Evolutionary conservation across 805 yeast species (phyloP), one percentile per base, ranked within the genome.

Genomic region (Yamadazyma sp.): DNA sequence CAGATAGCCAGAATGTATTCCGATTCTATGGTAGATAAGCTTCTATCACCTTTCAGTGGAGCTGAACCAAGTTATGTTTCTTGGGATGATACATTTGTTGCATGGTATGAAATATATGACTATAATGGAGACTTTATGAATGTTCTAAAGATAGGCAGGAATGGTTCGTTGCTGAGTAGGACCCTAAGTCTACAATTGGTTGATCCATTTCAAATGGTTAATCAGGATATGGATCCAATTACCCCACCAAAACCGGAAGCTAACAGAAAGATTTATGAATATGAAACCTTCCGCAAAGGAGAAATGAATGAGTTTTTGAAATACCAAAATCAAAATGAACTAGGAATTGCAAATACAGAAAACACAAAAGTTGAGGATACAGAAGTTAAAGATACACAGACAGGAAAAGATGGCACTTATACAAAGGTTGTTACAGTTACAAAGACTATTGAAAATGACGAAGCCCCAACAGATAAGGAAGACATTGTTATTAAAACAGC

Each of bases 81-180:
- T 4, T 62, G 66, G 67, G 43, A 46, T 8, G 66, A 61, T 42
- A 23, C 53, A 4, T 65, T 66, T 36, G 35, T 46, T 4, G 44
- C 53, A 12, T 64, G 69, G 69, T 62, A 48, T 36, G 71, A 65
- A 40, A 25, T 63, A 7, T 67, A 64, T 40, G 60, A 63, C 39
- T 44, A 42, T 36, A 38, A 35, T 19, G 72, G 71, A 1, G 45
- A 55, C 19, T 52, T 66, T n/a, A 14, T 53, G 23, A 45, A 43
- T 4, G 27, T 65, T 9, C 37, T 54, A 5, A 53, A 52, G 23
- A 36, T 66, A 1, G 34, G 42, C 4, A 47, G 61, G 31, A 56
- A 55, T 33, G 60, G 62, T 3, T 33, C 36, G 1, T 27, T 30
- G 4, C 33, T 38, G n/a, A 30, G 36, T 16, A 41, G 44, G 11